Base-by-base conservation (phyloP, 306 rosid species). In the Malus sieversii region DNA sequence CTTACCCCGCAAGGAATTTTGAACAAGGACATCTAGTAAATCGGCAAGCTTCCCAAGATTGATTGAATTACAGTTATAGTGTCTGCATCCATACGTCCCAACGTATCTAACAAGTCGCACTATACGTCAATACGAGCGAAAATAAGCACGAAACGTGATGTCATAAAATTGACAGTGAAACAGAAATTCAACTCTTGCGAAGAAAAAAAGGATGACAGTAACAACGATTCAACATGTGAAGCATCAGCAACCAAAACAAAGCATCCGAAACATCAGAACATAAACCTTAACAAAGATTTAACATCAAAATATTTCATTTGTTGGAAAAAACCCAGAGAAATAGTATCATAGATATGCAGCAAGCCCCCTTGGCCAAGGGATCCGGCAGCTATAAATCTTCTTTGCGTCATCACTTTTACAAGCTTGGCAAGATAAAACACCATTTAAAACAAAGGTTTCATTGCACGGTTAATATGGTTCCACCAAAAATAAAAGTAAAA, bases 391-490 rank as follows among this genome's bases (percentile, higher is more conserved):
- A 42, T 74, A 74, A 74, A 74, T 61, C 77, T 40, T 72, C 75
- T 35, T 74, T 2, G 53, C 20, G 52, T 74, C 60, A 46, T 61
- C 70, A 74, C 77, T 74, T 44, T 74, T 74, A 74, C 77, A 74
- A 73, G 53, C 77, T 48, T 65, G 59, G 77, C 77, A 73, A 11
- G 69, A 74, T 70, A 59, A 63, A 76, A 79, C 74, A 73, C 66
- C 75, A 80, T 75, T 68, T 59, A 62, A 76, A 55, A 14, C 70
- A 69, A 53, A 46, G 59, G 60, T 79, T 79, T 85, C 84, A 87
- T 87, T 87, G 66, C 33, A 84, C 83, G 82, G 61, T 81, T 67
- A 73, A 16, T 73, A 79, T 40, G 76, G 73, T 73, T 55, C 71
- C 68, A 51, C 55, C 5, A 32, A 75, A 75, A 29, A 40, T 58